Base-by-base conservation (phyloP, 352 stramenopile genomes). In the Phytophthora hibernalis region DNA sequence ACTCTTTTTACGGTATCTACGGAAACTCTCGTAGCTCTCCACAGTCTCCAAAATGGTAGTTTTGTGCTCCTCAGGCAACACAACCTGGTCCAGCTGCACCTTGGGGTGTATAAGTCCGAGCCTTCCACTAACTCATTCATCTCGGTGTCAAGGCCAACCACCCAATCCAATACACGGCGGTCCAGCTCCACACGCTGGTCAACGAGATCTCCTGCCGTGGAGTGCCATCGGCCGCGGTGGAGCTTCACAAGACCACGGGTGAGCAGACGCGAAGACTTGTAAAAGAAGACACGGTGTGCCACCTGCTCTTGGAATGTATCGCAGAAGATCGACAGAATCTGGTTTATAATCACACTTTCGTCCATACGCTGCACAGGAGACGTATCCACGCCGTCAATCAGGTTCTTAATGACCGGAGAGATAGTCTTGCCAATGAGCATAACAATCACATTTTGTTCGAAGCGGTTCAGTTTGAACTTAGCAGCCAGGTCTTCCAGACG, bases 341-440 rank as follows among this genome's bases (percentile, higher is more conserved):
- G 85, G 70, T 95, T 95, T 70, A 97, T 93, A 54, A 93, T 95
- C 63, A 95, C 91, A 61, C 84, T 93, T 63, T 96, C 87, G 55
- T 97, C 89, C 85, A 96, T 93, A 48, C 87, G 85, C 74, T 95
- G 89, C 44, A 95, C 89, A 0, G 85, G 85, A 35, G 85, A 92
- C 49, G 73, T 93, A 66, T 95, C 87, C 44, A 95, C 85, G 21
- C 86, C 84, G 61, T 96, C 89, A 40, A 96, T 83, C 9, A 95
- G 77, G 62, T 93, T 93, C 70, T 93, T 93, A 68, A 96, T 92
- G 21, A 96, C 85, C 1, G 89, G 89, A 51, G 87, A 96, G 67
- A 97, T 93, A 3, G 89, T 97, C 61, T 95, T 95, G 48, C 89
- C 89, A 60, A 97, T 95, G 28, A 97, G 76, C 82, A 97, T 93